These are phyloP conservation scores for Aurantiochytrium sp. DNA, from an alignment of 108 stramenopile species.

Conservation along the genomic window DNA sequence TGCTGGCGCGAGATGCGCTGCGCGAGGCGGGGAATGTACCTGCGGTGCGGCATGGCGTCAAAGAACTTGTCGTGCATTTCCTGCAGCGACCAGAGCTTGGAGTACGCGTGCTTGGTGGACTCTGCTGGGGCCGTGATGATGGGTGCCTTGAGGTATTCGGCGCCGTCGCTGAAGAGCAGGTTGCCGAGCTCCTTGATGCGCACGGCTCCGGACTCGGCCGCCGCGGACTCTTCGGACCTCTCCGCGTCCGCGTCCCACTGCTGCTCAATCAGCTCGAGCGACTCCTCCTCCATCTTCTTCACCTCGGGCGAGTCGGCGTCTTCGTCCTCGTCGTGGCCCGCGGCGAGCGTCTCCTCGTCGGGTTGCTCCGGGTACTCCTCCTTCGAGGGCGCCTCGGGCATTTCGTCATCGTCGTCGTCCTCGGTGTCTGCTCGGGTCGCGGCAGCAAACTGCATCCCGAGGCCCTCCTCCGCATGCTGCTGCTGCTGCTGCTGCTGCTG, in stretches of 20 bases:
- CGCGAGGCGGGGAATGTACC: conserved; percentile 15
- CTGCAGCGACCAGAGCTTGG: not conserved
- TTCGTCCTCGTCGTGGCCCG: not conserved
- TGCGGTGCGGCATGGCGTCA: not conserved
- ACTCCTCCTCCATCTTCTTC: conserved; percentile 7
- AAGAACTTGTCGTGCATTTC: not conserved
- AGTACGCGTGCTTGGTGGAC: not conserved
- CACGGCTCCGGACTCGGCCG: not conserved
- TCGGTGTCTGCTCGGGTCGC: not conserved
- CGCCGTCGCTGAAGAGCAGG: conserved; percentile 10
- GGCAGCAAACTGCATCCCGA: too few species aligned
- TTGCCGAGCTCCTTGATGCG: conserved; percentile 15
- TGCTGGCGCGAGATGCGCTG: not conserved
- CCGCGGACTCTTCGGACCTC: not conserved
- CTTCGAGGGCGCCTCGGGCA: not conserved
- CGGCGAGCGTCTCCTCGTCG: not conserved
- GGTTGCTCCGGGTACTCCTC: conserved; percentile 3
- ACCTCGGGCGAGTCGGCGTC: not conserved
- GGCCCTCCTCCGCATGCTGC: too few species aligned
- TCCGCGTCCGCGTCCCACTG: not conserved
- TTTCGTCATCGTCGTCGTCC: not conserved
- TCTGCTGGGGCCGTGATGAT: not conserved
- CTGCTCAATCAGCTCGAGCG: not conserved
- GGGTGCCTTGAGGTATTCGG: not conserved
- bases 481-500: too few species aligned